Base-by-base conservation (phyloP, 768 basidiomycete genomes). In the Inosperma sp. region DNA sequence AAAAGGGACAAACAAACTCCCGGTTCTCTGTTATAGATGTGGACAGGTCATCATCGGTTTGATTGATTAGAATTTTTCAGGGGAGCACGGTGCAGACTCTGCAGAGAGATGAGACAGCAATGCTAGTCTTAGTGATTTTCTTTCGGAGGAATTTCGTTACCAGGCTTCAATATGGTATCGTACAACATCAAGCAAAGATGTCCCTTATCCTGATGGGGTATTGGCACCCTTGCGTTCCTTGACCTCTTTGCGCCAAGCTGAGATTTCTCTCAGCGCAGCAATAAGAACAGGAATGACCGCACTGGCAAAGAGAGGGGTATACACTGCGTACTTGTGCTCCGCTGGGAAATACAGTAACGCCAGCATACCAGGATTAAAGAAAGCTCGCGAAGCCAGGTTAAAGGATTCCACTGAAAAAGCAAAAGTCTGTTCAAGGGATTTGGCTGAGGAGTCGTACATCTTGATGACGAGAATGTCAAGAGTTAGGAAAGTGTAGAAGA, bases 311-410 rank as follows among this genome's bases (percentile, higher is more conserved):
- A 99, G 68, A 0, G 96, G 95, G 0, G 91, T 86, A 65, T 98
- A 98, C 7, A 99, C 92, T 2, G 94, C 94, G 65, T 93, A 94
- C 64, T 89, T 97, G 72, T 98, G 96, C 63, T 98, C 96, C 16
- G 92, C 85, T 17, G 96, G 96, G 69, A 98, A 98, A 68, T 99
- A 99, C 17, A 99, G 75, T 63, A 97, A 69, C 12, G 92, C 93
- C 58, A 98, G 71, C 93, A 98, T 96, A 16, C 88, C 89, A 0
- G 95, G 96, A 66, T 93, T 90, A 72, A 96, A 98, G 75, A 96
- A 98, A 3, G 96, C 95, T 34, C 84, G 78, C 2, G 87, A 89
- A 9, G 92, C 80, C 29, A 84, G 72, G 0, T 74, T 75, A 39
- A 82, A 66, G 0, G 91, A 88, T 49, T 72, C 65, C 12, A 78